Base-by-base conservation (phyloP, 495 filamentous ascomycete species). In the Penicillium simplicissimum region DNA sequence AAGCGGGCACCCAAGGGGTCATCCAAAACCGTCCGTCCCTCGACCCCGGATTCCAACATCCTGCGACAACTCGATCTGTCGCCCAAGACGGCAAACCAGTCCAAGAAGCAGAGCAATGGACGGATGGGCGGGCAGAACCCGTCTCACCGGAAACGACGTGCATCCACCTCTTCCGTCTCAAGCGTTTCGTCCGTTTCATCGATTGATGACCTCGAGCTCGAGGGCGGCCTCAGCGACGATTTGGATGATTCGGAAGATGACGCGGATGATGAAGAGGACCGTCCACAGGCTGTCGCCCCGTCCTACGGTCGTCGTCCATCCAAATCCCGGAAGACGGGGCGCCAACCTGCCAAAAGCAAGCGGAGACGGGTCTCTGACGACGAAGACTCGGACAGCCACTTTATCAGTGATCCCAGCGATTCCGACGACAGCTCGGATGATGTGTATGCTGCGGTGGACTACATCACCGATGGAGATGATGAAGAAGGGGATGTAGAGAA, bases 381-480 rank as follows among this genome's bases (percentile, higher is more conserved):
- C 58, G 87, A 88, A 57, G 83, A 82, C 48, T 89, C 90, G 68
- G 87, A 86, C 21, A 49, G 37, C 15, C 69, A 72, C 28, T 63
- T 67, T 23, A 70, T 72, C 55, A 78, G 76, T 55, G 68, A 73
- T 52, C 67, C 58, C 28, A 69, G 67, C 31, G 74, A 75, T 54
- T 67, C 71, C 13, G 72, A 74, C 34, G 75, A 78, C 13, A 75
- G 71, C 64, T 80, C 79, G 38, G 88, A 92, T 64, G 87, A 89
- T 67, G 82, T 84, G 38, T 91, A 93, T 70, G 88, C 87, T 14
- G 90, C 81, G 17, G 87, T 94, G 36, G 88, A 93, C 64, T 84
- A 90, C 38, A 88, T 96, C 60, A 88, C 84, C 57, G 90, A 93
- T 51, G 88, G 83, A 9, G 88, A 91, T 61, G 88, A 90, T 53